Conservation (phyloP, 2,329 filamentous ascomycete species). For the Paecilomyces formosus region DNA sequence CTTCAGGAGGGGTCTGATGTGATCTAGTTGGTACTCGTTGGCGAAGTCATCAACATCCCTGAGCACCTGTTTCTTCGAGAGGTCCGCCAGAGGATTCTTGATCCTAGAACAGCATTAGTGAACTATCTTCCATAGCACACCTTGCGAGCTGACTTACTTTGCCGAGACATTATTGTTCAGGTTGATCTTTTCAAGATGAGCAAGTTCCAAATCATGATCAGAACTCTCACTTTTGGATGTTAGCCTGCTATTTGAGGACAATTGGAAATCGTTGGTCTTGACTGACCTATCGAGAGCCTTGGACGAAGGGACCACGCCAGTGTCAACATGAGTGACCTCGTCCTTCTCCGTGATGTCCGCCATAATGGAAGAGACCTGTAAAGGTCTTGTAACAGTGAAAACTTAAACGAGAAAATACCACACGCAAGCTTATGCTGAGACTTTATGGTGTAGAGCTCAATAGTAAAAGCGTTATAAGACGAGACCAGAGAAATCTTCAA, state of each 20-base stretch:
- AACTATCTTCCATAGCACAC: neutral
- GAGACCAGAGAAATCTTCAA: neutral
- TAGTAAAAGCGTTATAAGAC: neutral
- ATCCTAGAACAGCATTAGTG: conserved; percentile 2
- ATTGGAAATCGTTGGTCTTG: neutral
- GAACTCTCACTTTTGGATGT: neutral
- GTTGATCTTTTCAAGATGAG: conserved; percentile 14
- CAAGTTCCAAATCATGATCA: conserved; percentile 3
- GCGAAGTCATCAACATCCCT: conserved; percentile 36
- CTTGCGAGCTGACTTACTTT: conserved; percentile 7
- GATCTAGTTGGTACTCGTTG: conserved; percentile 50
- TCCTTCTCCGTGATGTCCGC: neutral
- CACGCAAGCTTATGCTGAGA: neutral
- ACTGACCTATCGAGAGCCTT: neutral
- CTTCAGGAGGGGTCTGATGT: conserved; percentile 39
- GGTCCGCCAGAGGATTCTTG: conserved; percentile 23
- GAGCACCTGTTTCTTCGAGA: conserved; percentile 21
- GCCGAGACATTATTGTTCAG: conserved; percentile 20
- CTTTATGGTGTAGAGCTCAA: neutral
- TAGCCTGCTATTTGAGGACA: neutral
- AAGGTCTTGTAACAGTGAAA: neutral
- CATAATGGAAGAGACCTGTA: neutral
- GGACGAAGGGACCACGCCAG: neutral
- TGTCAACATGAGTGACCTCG: neutral
- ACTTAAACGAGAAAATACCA: neutral